Evolutionary conservation across 345 rosid species (phyloP), one percentile per base, ranked within the genome.

Genomic region (Acer campestre): DNA sequence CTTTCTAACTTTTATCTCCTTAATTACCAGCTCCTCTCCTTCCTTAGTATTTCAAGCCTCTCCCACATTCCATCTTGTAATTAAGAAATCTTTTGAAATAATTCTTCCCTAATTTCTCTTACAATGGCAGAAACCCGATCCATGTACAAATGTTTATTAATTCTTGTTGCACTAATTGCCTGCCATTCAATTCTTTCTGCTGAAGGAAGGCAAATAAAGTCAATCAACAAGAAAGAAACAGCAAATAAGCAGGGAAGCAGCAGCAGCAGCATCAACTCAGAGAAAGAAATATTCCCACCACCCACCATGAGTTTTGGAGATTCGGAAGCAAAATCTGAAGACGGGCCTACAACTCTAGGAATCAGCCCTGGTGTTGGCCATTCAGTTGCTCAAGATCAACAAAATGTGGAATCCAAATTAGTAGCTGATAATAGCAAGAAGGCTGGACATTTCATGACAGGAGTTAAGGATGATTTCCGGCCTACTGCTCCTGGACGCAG

Each of bases 401-500:
- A 70, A 58, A 70, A 68, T 17, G 69, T 2, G 8, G 66, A 20
- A 13, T 38, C 79, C 16, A 56, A 78, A 20, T 58, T 58, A 38
- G 51, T 12, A 67, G 17, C 17, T 16, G 69, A 61, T 13, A 16
- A 10, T 38, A 46, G 44, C 46, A 11, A 13, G 9, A 58, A 23
- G 61, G 78, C 58, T 49, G 56, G 56, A 48, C 75, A 67, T 46
- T 79, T 80, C 38, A 59, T 62, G 74, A 75, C 74, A 53, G 89
- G 76, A 68, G 62, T 67, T 0, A 79, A 68, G 8, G 83, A 87
- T 51, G 89, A 78, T 74, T 86, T 86, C 76, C 75, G 81, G 27
- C 87, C 93, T n/a, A 88, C 89, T 1, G 49, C 73, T 55, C 92
- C 91, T 1, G 87, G 88, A 16, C 89, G 81, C 70, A 88, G 90